Percentiles rank a stretch among this genome's conserved stretches.
phyloP scores from a whole-genome alignment of 129 eudicot genomes.

The Artemisia tridentata region DNA sequence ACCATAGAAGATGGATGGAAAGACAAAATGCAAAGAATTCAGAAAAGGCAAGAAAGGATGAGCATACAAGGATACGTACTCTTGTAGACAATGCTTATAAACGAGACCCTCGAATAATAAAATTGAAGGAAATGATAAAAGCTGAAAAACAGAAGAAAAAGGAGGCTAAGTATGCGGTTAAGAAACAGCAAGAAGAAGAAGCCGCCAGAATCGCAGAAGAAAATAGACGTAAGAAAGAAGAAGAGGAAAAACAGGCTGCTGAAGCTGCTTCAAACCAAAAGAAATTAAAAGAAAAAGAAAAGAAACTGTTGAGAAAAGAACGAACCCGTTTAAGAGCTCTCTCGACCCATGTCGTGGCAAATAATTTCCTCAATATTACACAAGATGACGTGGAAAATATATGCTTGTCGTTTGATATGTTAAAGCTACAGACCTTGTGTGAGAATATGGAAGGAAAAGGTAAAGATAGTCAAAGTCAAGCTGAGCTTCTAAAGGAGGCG shows the following conservation, averaged over 20 bases:
- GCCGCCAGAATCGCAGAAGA: conserved; percentile 74
- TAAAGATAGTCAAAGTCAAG: conserved; percentile 39
- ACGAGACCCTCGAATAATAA: conserved; percentile 75
- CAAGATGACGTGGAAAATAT: conserved; percentile 69
- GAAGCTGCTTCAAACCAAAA: conserved; percentile 73
- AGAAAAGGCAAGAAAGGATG: conserved; percentile 94
- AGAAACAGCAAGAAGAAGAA: conserved; percentile 86
- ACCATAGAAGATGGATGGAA: conserved; percentile 98
- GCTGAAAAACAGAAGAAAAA: conserved; percentile 87
- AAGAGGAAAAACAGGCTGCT: conserved; percentile 74
- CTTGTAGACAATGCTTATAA: conserved; percentile 87
- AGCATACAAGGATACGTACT: conserved; percentile 61
- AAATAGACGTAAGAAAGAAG: conserved; percentile 65
- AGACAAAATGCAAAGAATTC: conserved; percentile 87
- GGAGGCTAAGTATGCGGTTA: conserved; percentile 67
- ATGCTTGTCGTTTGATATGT: conserved; percentile 65
- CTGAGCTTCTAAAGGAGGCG: conserved; percentile 51
- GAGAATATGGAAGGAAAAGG: conserved; percentile 65
- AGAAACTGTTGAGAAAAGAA: conserved; percentile 83
- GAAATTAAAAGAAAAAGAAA: conserved; percentile 80
- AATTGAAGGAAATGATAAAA: conserved; percentile 63
- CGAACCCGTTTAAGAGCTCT: conserved; percentile 76
- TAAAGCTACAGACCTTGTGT: conserved; percentile 59
- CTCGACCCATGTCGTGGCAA: conserved; percentile 47
- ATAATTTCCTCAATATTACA: conserved; percentile 42